Base-by-base conservation (phyloP, 768 basidiomycete species). In the Lactarius hengduanensis region DNA sequence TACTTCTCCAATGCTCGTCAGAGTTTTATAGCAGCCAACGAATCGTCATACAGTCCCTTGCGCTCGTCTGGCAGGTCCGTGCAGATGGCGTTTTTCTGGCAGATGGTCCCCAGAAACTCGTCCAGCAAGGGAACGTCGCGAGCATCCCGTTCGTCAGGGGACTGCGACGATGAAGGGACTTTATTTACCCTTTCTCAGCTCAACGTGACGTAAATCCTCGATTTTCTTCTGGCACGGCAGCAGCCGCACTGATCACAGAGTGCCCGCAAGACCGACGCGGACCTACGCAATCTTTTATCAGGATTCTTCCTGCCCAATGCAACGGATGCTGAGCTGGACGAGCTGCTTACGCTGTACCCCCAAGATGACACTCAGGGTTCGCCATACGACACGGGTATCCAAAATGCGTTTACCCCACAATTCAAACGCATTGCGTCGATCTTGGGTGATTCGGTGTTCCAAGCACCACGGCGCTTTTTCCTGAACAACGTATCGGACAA, bases 1-100 rank as follows among this genome's bases (percentile, higher is more conserved):
- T 2, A 20, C 22, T 38, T 4, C 16, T 4, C 30, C 13, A 6
- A 4, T 6, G 2, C 5, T 47, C 16, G 0, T 47, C 18, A 9
- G 20, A 32, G n/a, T 2, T 7, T 60, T 0, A 20, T 30, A 32
- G 9, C 32, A n/a, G 45, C 30, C 45, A 30, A 60, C 22, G 28
- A 47, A 7, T n/a, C 4, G 28, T 54, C 53, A 4, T 38, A 38
- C 50, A 70, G 64, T 72, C 74, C 20, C 66, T 80, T 34, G 63
- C 63, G 1, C 59, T 77, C 26, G 73, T 76, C 2, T 82, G 79
- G 78, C 34, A 69, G 13, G 80, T 80, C 4, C 71, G 76, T 5
- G 75, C 78, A 4, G 81, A 82, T 57, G 80, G 79, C 0, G 70
- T 75, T 0, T 78, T 82, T 67, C 57, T 83, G 34, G 71, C 67